These are phyloP conservation scores for Quercus rubra DNA, from an alignment of 306 rosid species.

Conservation along the genomic window DNA sequence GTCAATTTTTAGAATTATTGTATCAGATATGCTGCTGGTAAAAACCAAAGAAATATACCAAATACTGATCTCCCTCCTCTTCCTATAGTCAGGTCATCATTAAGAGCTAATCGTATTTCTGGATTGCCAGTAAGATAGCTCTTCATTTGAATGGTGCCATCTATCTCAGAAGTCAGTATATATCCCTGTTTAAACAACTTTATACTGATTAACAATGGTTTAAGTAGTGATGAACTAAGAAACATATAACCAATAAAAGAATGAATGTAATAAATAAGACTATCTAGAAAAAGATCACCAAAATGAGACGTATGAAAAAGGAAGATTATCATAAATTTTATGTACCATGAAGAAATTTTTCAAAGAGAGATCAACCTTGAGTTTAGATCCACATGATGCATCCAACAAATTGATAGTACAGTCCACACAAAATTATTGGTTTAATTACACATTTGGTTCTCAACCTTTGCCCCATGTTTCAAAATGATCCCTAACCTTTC, in stretches of 20 bases:
- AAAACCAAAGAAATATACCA: slow-evolving; percentile 35
- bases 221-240: neutral
- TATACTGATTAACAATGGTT: slow-evolving; percentile 7
- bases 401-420: neutral
- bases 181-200: slow-evolving; percentile 63
- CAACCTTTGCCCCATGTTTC: too few relatives aligned
- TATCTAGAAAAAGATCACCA: neutral
- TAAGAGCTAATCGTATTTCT: slow-evolving; percentile 80
- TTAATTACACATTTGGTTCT: too few relatives aligned
- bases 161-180: slow-evolving; percentile 86
- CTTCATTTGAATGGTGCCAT: slow-evolving; percentile 93
- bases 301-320: neutral
- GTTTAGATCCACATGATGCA: neutral
- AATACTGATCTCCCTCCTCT: slow-evolving; percentile 47
- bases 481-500: too few relatives aligned
- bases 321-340: neutral
- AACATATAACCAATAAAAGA: neutral
- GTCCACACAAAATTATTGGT: too few relatives aligned
- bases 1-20: neutral
- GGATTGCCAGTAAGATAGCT: slow-evolving; percentile 88
- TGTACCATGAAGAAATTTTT: neutral
- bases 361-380: neutral
- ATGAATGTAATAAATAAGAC: neutral
- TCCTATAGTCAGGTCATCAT: slow-evolving; percentile 81
- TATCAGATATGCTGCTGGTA: neutral